These are phyloP conservation scores for Rhynchospora pubera DNA, from an alignment of 176 grass and related monocot genomes.

Conservation along the genomic window DNA sequence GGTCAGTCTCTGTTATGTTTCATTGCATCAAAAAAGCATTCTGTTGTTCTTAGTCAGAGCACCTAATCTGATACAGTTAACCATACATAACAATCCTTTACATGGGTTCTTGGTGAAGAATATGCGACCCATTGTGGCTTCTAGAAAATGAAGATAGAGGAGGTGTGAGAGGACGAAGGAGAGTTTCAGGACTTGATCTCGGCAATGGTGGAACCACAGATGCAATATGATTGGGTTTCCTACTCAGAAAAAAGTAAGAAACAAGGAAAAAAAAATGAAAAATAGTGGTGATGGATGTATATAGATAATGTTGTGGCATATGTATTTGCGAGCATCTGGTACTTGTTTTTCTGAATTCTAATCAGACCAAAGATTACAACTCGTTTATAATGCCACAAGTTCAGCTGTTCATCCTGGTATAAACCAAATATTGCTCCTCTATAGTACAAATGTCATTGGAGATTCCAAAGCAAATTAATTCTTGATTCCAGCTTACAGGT, in stretches of 20 bases:
- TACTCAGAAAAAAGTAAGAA: neutral
- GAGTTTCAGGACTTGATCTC: neutral
- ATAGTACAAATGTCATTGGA: neutral
- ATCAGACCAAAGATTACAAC: neutral
- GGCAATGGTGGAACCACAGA: neutral
- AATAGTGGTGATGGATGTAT: neutral
- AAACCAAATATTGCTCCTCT: neutral
- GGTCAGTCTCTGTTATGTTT: neutral
- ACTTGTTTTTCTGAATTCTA: neutral
- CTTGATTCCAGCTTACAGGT: neutral
- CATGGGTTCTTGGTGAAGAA: neutral
- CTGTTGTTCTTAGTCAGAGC: neutral
- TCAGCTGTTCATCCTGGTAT: neutral
- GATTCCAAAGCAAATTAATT: neutral
- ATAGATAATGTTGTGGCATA: neutral
- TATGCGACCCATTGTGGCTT: neutral
- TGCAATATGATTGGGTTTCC: neutral
- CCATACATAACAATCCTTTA: neutral
- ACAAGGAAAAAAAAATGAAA: neutral
- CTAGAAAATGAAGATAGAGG: conserved; percentile 12
- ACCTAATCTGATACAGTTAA: neutral
- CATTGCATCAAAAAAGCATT: neutral
- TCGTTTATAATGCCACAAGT: neutral
- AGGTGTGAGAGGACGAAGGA: neutral
- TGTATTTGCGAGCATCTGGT: neutral